Conservation (phyloP, 2,329 filamentous ascomycete species). For the Talaromyces albobiverticillius region DNA sequence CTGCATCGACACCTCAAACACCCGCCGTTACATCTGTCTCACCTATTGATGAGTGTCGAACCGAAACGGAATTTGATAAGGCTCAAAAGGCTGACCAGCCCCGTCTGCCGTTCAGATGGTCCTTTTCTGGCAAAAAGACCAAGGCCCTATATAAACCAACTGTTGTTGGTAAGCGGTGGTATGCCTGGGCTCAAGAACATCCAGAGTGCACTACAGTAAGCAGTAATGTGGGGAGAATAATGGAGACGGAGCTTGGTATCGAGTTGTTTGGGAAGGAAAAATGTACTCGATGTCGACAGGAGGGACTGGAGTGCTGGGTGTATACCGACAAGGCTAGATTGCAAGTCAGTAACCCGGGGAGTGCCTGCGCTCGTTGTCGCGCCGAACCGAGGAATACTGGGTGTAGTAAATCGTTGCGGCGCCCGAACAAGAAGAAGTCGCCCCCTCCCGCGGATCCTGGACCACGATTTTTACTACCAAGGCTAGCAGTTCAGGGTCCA, state of each 20-base stretch:
- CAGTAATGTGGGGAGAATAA: slow-evolving; percentile 7
- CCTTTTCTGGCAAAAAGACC: not conserved
- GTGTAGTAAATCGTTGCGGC: not conserved
- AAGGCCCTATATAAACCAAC: not conserved
- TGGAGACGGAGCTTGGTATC: slow-evolving; percentile 7
- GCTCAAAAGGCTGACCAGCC: slow-evolving; percentile 1
- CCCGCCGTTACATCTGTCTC: not conserved
- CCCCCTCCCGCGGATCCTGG: not conserved
- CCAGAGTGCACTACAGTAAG: not conserved
- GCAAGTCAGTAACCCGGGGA: slow-evolving; percentile 5
- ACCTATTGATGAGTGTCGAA: too few species aligned
- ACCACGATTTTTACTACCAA: not conserved
- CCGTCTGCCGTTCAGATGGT: not conserved
- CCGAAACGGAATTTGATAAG: not conserved
- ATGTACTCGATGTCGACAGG: not conserved
- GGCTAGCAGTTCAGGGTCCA: not conserved
- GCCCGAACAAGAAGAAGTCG: not conserved
- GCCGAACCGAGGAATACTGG: not conserved
- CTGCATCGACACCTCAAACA: not conserved
- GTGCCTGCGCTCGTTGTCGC: slow-evolving; percentile 5
- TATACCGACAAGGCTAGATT: not conserved
- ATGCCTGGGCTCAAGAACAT: not conserved
- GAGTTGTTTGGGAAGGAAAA: not conserved
- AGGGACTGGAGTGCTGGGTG: not conserved
- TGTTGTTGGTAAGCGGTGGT: slow-evolving; percentile 4